These are phyloP conservation scores for Tilletiaria anomala DNA, from an alignment of 1,284 basidiomycete genomes.

Conservation along the genomic window DNA sequence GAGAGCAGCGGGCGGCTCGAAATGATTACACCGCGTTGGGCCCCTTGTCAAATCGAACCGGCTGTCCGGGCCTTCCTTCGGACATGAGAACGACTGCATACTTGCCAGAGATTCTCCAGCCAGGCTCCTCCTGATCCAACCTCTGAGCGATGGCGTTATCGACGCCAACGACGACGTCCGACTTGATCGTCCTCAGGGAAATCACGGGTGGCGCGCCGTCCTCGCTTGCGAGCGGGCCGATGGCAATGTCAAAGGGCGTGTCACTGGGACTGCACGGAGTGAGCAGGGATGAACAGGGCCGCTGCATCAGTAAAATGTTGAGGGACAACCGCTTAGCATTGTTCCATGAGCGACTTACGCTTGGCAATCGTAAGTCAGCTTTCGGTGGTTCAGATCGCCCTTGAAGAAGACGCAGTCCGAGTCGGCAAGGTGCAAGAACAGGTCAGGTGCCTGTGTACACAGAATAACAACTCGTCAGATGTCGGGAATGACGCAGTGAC, in stretches of 20 bases:
- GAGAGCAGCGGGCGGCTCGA: too few relatives aligned
- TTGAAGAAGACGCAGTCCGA: conserved; percentile 93
- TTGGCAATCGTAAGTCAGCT: conserved; percentile 46
- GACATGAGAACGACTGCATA: conserved; percentile 50
- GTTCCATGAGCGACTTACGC: background rate
- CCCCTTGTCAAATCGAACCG: too few relatives aligned
- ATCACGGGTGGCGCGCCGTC: conserved; percentile 70
- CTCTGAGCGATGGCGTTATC: conserved; percentile 51
- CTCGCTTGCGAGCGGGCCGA: conserved; percentile 79
- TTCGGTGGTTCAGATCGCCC: conserved; percentile 77
- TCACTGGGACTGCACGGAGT: conserved; percentile 78
- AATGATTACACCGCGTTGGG: too few relatives aligned
- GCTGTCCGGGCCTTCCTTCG: too few relatives aligned
- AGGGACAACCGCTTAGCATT: background rate
- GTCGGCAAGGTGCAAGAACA: conserved; percentile 78
- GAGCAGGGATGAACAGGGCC: too few relatives aligned
- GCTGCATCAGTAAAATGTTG: background rate
- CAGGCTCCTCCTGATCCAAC: conserved; percentile 54
- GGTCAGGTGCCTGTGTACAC: conserved; percentile 51
- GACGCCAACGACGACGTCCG: conserved; percentile 62
- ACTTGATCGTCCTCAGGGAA: conserved; percentile 37
- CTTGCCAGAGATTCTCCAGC: conserved; percentile 70
- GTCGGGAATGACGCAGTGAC: too few relatives aligned
- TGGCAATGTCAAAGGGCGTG: conserved; percentile 78
- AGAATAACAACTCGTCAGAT: too few relatives aligned